phyloP scores from a whole-genome alignment of 768 basidiomycete genomes.

The Mrakia gelida region DNA sequence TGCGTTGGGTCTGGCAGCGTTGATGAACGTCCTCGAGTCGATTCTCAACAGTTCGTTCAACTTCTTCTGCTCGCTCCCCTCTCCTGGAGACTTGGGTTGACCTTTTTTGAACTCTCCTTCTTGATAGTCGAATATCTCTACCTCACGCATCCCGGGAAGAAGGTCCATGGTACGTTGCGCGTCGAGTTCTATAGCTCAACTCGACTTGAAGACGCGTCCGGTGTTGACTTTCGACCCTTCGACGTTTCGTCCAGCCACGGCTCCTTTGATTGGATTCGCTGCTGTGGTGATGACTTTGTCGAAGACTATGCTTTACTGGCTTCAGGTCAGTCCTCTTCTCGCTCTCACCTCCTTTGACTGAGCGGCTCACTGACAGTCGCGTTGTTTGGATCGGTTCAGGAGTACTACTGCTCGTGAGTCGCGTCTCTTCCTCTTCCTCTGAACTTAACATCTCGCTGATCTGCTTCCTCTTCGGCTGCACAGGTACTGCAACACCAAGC shows the following conservation, averaged over 20 bases:
- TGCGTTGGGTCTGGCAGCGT: conserved; percentile 51
- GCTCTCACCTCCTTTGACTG: neutral
- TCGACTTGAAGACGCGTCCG: neutral
- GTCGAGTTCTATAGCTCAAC: conserved; percentile 25
- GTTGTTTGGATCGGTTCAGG: neutral
- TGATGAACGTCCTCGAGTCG: conserved; percentile 75
- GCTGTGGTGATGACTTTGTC: conserved; percentile 71
- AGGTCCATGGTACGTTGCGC: conserved; percentile 50
- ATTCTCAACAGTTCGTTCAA: conserved; percentile 53
- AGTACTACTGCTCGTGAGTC: neutral
- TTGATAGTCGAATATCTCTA: neutral
- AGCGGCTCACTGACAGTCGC: neutral
- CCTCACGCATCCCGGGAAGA: neutral
- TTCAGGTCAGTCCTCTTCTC: conserved; percentile 52
- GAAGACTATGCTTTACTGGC: conserved; percentile 79
- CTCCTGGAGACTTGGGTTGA: neutral
- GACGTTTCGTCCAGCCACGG: neutral
- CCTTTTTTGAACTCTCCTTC: neutral
- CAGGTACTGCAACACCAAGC: conserved; percentile 54
- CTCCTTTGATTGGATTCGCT: conserved; percentile 58
- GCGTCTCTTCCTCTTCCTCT: neutral
- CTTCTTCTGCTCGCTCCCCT: conserved; percentile 49
- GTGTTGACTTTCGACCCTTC: neutral
- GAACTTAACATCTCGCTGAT: neutral
- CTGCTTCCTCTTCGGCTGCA: neutral